Evolutionary conservation across 345 rosid genomes (phyloP), one percentile per base, ranked within the genome.

Genomic region (Balakata baccata): DNA sequence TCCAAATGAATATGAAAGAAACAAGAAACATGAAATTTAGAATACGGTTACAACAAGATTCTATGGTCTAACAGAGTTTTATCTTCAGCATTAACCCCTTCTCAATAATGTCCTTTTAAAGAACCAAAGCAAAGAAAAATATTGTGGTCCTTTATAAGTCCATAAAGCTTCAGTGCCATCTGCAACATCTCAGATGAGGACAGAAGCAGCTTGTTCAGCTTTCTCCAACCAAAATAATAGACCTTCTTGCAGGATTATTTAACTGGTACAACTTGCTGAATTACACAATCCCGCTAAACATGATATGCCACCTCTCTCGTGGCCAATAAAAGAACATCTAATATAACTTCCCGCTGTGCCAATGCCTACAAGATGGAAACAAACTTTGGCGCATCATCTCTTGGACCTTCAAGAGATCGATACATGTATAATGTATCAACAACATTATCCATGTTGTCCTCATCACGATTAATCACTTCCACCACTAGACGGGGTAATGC

Each of bases 391-490:
- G 86, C 87, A 82, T 93, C 98, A n/a, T 75, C 74, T 78, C 98
- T 83, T 61, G 88, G 89, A 22, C 95, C 92, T 81, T 90, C 93
- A 70, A 93, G 92, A 66, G 97, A 91, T 64, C 92, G 83, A 80
- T 91, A 89, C 90, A 89, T 86, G 85, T 91, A 93, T 54, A 93
- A 65, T 16, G 81, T 89, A 78, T 70, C 93, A 71, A 83, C 86
- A 77, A 49, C 46, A 29, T 83, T 87, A 54, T 74, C 76, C 22
- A 58, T 74, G 17, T 70, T 78, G 39, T 83, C 88, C 43, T 81
- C 84, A 59, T 75, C 79, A 54, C 68, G 69, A 29, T 77, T 79
- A 66, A 94, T 74, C 71, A 87, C 86, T 74, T 91, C 97, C 62
- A 94, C 89, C 54, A 87, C 90, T 47, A 94, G 76, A 49, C 75